These are phyloP conservation scores for Lobosporangium transversale DNA, from an alignment of 192 early-diverging fungal species.

Conservation along the genomic window DNA sequence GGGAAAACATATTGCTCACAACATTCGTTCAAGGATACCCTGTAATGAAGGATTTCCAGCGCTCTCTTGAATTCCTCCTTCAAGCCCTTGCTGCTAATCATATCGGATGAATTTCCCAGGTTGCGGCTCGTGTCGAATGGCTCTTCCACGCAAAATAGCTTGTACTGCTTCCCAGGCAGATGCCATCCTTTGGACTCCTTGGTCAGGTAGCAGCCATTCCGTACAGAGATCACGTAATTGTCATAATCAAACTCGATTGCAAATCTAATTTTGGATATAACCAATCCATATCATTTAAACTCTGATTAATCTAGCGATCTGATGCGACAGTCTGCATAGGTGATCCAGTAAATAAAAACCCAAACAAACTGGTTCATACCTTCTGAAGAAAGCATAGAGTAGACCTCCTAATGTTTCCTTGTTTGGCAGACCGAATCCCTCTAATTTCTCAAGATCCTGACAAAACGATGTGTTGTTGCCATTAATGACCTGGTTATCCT, in stretches of 20 bases:
- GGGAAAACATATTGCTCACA: constrained; percentile 67
- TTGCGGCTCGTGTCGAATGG: constrained; percentile 91
- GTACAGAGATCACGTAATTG: constrained; percentile 80
- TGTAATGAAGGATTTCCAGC: constrained; percentile 63
- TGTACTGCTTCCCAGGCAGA: constrained; percentile 68
- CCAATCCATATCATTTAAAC: too few relatives aligned
- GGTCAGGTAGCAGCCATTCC: constrained; percentile 79
- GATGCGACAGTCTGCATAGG: too few relatives aligned
- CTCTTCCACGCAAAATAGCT: constrained; percentile 91
- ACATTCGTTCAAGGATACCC: constrained; percentile 53
- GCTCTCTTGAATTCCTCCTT: constrained; percentile 85
- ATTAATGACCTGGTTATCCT: constrained; percentile 50
- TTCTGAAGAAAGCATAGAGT: constrained; percentile 87
- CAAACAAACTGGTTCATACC: constrained; percentile 23
- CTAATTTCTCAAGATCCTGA: constrained; percentile 71
- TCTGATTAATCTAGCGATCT: too few relatives aligned
- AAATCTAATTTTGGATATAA: constrained; percentile 54
- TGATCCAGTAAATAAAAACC: too few relatives aligned
- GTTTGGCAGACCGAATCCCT: constrained; percentile 76
- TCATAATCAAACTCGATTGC: constrained; percentile 89
- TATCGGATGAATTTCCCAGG: constrained; percentile 91
- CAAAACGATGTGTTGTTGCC: constrained; percentile 81
- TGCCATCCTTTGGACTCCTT: constrained; percentile 93
- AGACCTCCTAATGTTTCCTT: constrained; percentile 80
- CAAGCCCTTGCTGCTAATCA: constrained; percentile 78